Conservation (phyloP, 495 filamentous ascomycete genomes). For the Penicillium paradoxum region DNA sequence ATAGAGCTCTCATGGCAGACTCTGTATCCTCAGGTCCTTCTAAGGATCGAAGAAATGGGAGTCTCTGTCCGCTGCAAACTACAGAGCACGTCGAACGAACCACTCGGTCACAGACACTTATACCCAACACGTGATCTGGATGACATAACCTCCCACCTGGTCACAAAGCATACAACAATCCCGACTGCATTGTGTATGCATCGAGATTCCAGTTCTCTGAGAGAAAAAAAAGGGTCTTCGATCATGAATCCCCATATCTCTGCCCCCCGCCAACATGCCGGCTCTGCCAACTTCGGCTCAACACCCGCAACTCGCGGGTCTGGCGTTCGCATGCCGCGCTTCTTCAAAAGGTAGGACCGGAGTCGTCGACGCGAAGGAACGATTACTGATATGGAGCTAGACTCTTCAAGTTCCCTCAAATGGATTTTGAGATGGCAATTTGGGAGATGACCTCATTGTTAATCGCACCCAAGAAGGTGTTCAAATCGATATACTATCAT, state of each 20-base stretch:
- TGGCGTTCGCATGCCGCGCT: slow-evolving; percentile 52
- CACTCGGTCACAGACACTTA: no score
- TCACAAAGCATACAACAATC: neutral
- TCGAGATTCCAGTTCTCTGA: slow-evolving; percentile 1
- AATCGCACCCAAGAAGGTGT: slow-evolving; percentile 72
- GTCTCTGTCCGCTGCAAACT: no score
- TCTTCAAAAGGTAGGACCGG: slow-evolving; percentile 45
- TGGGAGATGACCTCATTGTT: slow-evolving; percentile 76
- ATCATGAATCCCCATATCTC: slow-evolving; percentile 62
- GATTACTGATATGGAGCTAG: slow-evolving; percentile 22
- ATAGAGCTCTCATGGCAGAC: no score
- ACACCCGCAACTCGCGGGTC: slow-evolving; percentile 45
- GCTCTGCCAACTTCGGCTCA: slow-evolving; percentile 50
- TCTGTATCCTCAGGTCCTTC: no score
- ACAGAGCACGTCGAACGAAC: no score
- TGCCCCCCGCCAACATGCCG: slow-evolving; percentile 54
- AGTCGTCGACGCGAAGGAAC: neutral
- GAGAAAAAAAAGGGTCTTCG: slow-evolving; percentile 10
- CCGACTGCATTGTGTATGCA: slow-evolving; percentile 9
- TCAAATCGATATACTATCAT: slow-evolving; percentile 72
- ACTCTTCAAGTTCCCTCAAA: slow-evolving; percentile 63
- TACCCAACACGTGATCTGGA: slow-evolving; percentile 1
- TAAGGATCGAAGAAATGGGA: no score
- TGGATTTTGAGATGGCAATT: slow-evolving; percentile 71
- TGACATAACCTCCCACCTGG: neutral